Conservation (phyloP, 163 green algal genomes). For the Scenedesmus sp. region DNA sequence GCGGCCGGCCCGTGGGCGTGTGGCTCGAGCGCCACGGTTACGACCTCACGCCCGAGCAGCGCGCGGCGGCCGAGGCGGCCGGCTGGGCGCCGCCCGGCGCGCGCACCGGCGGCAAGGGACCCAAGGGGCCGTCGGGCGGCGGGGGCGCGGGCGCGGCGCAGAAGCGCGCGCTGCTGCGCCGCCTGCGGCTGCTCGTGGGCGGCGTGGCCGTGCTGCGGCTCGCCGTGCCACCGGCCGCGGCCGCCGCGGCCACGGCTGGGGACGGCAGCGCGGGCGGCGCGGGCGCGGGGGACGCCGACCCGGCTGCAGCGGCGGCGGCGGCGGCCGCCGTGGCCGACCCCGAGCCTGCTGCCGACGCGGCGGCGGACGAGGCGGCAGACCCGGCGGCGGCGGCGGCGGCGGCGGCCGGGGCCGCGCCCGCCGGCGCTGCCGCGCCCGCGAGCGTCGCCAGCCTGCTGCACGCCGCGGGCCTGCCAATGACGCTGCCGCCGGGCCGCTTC, state of each 20-base stretch:
- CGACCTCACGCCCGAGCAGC: not conserved
- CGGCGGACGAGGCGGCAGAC: not conserved
- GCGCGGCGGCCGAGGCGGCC: not conserved
- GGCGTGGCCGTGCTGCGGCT: conserved; percentile 1
- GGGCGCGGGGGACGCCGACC: not conserved
- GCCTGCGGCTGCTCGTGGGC: conserved; percentile 3
- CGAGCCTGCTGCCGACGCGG: not conserved
- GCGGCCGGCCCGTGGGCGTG: not conserved
- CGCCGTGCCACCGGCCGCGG: no score
- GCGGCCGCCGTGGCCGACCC: not conserved
- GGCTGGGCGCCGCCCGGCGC: no score
- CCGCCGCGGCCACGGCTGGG: not conserved
- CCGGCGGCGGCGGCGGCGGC: not conserved
- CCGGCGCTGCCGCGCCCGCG: not conserved
- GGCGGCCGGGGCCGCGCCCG: not conserved
- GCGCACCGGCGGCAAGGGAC: not conserved
- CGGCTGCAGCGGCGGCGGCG: not conserved
- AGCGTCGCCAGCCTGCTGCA: not conserved
- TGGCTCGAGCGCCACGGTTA: conserved; percentile 37
- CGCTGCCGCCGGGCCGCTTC: not conserved
- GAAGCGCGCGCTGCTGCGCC: not conserved
- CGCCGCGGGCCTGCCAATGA: not conserved
- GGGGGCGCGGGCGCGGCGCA: no score
- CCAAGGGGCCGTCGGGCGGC: not conserved
- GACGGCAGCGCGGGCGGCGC: not conserved